These are phyloP conservation scores for Tetrapisispora nanseiensis DNA, from an alignment of 805 yeast genomes.

Conservation along the genomic window DNA sequence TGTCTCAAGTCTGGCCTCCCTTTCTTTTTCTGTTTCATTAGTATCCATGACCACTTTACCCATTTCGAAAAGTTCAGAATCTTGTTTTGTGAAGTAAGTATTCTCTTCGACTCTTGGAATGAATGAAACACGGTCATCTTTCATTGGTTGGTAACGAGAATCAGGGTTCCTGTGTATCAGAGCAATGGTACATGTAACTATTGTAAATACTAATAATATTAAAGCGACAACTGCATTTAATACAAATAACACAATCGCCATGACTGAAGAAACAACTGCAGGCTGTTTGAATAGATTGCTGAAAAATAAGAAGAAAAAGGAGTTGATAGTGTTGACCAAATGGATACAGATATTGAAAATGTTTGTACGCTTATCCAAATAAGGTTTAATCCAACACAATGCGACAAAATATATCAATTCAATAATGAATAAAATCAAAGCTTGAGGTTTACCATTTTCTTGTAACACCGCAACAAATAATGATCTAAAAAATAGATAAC, in stretches of 20 bases:
- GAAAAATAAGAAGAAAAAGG: slow-evolving; percentile 82
- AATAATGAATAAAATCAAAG: slow-evolving; percentile 62
- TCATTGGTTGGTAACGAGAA: slow-evolving; percentile 89
- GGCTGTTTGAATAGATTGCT: slow-evolving; percentile 78
- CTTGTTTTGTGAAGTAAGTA: slow-evolving; percentile 17
- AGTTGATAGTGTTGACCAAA: slow-evolving; percentile 68
- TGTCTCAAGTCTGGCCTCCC: slow-evolving; percentile 15
- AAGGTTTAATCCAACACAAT: slow-evolving; percentile 71
- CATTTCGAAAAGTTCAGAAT: slow-evolving; percentile 28
- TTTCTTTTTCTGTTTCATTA: slow-evolving; percentile 27
- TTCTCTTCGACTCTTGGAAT: slow-evolving; percentile 47
- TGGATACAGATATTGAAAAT: slow-evolving; percentile 84
- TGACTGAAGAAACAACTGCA: slow-evolving; percentile 78
- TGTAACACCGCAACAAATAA: slow-evolving; percentile 84
- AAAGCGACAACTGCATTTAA: slow-evolving; percentile 84
- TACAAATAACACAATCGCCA: slow-evolving; percentile 83
- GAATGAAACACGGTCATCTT: slow-evolving; percentile 93
- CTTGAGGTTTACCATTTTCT: slow-evolving; percentile 67
- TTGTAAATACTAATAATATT: slow-evolving; percentile 71
- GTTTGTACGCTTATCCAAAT: slow-evolving; percentile 89
- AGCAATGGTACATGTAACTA: slow-evolving; percentile 79
- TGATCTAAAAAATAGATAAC: slow-evolving; percentile 63
- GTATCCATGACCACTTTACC: slow-evolving; percentile 31
- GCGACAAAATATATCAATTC: slow-evolving; percentile 63
- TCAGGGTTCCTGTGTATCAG: slow-evolving; percentile 87